Conservation (phyloP, 2,329 filamentous ascomycete species). For the Botrytis paeoniae region DNA sequence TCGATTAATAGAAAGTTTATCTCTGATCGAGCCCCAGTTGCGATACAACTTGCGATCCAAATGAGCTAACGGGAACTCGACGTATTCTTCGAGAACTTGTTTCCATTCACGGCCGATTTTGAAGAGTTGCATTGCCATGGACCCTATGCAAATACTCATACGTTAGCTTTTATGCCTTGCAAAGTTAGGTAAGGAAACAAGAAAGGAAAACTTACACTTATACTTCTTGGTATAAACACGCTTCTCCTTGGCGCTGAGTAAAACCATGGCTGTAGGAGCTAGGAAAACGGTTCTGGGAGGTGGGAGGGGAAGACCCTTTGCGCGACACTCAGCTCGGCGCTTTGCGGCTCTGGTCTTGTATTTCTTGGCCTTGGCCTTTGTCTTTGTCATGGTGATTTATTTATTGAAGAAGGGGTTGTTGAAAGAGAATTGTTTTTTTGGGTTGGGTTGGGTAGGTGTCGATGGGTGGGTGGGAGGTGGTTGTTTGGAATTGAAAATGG, state of each 20-base stretch:
- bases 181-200: background rate
- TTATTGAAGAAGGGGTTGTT: background rate
- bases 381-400: background rate
- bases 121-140: background rate
- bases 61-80: background rate
- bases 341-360: background rate
- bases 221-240: background rate
- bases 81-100: background rate
- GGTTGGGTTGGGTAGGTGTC: too few relatives aligned
- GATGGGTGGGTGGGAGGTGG: background rate
- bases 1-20: background rate
- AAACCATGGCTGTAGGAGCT: background rate
- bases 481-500: background rate
- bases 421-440: background rate
- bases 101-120: background rate
- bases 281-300: background rate
- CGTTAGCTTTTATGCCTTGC: background rate
- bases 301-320: background rate
- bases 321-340: background rate
- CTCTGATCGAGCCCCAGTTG: background rate
- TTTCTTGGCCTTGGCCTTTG: background rate
- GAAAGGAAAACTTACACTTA: background rate
- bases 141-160: background rate
- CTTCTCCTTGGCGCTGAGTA: too few relatives aligned
- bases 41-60: background rate